Base-by-base conservation (phyloP, 495 filamentous ascomycete genomes). In the Clavariopsis aquatica region DNA sequence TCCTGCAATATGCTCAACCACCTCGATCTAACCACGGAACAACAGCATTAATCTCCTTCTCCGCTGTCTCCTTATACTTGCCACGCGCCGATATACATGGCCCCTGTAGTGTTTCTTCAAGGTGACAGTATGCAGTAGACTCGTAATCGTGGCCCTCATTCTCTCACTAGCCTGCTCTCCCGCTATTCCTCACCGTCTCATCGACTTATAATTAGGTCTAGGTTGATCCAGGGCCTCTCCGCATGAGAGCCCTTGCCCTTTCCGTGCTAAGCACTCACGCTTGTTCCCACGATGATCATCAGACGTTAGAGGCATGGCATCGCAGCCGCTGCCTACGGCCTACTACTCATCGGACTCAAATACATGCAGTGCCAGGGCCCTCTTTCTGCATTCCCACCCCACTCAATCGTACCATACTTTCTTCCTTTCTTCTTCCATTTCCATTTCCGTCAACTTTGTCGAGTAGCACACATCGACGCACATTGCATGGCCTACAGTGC, bases 231-330 rank as follows among this genome's bases (percentile, higher is more conserved):
- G 26, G 43, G 46, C 47, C 22, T 45, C 8, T 62, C 41, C 26
- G 61, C 52, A 49, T 59, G 12, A 53, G 47, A n/a, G 43, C 7
- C 61, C 55, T 59, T 31, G 49, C 46, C 62, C 4, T 38, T 59
- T 65, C 38, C 20, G 34, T 15, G 15, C n/a, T 43, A 43, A 43
- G 38, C 38, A 43, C 10, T 6, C 49, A 45, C 20, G 62, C 54
- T 20, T n/a, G 31, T 56, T 6, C 53, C 47, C 49, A 41, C 45
- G 47, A 46, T 54, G 62, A 65, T 65, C 62, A 65, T 65, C 62
- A 59, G 62, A 65, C 62, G 55, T 43, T 9, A 17, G 38, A 43
- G n/a, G 38, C 38, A 43, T 43, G 38, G 38, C 38, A 9, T 10
- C 8, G 6, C 38, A 10, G 38, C 38, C 38, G 38, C 15, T 43